Base-by-base conservation (phyloP, 768 basidiomycete genomes). In the Tulasnella sp. region DNA sequence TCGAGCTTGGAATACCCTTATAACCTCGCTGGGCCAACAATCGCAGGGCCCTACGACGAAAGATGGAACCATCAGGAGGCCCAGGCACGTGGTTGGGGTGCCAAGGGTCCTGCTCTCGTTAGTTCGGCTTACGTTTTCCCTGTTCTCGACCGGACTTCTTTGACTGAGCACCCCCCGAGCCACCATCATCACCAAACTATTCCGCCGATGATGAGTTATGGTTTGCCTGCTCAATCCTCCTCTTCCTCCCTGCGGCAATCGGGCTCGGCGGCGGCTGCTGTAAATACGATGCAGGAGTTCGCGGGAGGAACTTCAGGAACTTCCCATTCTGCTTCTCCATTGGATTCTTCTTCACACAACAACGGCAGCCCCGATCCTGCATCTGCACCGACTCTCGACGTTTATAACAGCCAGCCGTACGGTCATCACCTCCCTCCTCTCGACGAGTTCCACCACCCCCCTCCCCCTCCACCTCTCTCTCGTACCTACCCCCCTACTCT, bases 171-270 rank as follows among this genome's bases (percentile, higher is more conserved):
- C 73, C 44, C 34, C 16, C 31, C 62, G 62, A 68, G 62, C 73
- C 73, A 74, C 73, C 73, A 74, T 46, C 73, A 74, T 74, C 73
- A 40, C 39, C 73, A 74, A 74, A 74, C n/a, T 74, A n/a, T 46
- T 74, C 73, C 73, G 73, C 73, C 73, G 73, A 74, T 74, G 73
- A 74, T 74, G 39, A 46, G 39, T 40, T 74, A 74, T 40, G 62
- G 62, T 68, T 68, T 68, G 34, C 62, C 62, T 68, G 62, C 62
- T 27, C 62, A 68, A 1, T 68, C 62, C 34, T 68, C 62, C 34
- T 68, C 62, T 36, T 68, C 62, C 62, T 36, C 62, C 62, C 31
- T 68, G 62, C 62, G 62, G 62, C 62, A 68, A 68, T 68, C 62
- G 62, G 62, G 62, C 31, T 68, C 62, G 62, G 62, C 62, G 62